Evolutionary conservation across 2,329 filamentous ascomycete species (phyloP).

Genomic region (Colletotrichum kahawae): DNA sequence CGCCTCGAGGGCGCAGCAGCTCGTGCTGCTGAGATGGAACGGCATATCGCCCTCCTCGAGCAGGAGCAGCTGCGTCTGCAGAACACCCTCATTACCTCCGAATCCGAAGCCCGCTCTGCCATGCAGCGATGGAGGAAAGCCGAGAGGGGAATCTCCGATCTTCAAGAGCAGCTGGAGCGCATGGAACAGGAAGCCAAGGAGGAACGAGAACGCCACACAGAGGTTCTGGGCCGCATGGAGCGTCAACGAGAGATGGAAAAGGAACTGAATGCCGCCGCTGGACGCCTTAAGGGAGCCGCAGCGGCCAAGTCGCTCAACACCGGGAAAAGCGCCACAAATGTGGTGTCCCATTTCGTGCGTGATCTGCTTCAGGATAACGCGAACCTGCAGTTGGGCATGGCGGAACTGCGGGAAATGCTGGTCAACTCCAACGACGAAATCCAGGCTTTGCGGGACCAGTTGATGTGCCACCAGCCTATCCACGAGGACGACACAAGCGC

Average conservation of each 20-base stretch:
- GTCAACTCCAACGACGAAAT: conserved; percentile 94
- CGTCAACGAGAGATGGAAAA: conserved; percentile 81
- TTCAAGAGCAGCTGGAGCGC: conserved; percentile 86
- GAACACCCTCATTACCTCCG: conserved; percentile 67
- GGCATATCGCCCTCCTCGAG: conserved; percentile 80
- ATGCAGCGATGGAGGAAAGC: conserved; percentile 85
- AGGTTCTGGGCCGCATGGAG: conserved; percentile 84
- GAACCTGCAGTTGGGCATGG: conserved; percentile 88
- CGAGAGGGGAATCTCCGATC: conserved; percentile 75
- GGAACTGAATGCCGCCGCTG: conserved; percentile 80
- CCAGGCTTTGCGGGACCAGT: conserved; percentile 81
- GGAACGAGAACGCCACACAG: conserved; percentile 81
- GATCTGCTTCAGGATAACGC: conserved; percentile 96
- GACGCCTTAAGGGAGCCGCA: conserved; percentile 80
- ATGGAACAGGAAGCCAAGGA: conserved; percentile 85
- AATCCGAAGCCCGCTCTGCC: conserved; percentile 79
- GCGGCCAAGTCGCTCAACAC: conserved; percentile 69
- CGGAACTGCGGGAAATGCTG: conserved; percentile 89
- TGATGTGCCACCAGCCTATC: conserved; percentile 78
- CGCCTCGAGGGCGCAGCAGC: conserved; percentile 75
- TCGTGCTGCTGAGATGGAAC: conserved; percentile 79
- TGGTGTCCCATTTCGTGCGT: conserved; percentile 95
- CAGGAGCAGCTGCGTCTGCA: conserved; percentile 79
- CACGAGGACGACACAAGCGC: conserved; percentile 45
- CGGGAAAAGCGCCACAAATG: conserved; percentile 64